Percentiles rank a stretch among this genome's conserved stretches.
phyloP scores from a whole-genome alignment of 768 basidiomycete species.

The Boletus bicolor region DNA sequence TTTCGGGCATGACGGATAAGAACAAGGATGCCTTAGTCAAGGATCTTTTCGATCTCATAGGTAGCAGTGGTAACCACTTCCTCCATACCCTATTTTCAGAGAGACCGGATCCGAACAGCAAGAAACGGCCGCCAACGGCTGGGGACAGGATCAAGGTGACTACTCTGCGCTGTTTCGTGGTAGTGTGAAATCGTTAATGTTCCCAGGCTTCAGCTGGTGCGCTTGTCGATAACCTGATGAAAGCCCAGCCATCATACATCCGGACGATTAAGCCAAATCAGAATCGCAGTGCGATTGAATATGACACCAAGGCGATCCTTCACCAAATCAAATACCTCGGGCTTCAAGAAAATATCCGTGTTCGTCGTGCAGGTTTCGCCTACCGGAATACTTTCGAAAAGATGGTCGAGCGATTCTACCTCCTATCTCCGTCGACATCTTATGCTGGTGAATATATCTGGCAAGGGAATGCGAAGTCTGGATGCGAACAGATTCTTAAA shows the following conservation, averaged over 20 bases:
- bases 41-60: conserved; percentile 88
- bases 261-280: conserved; percentile 99
- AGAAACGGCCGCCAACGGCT: conserved; percentile 96
- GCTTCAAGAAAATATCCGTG: conserved; percentile 96
- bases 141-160: conserved; percentile 94
- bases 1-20: conserved; percentile 98
- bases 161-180: not conserved
- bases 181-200: not conserved
- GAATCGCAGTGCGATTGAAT: conserved; percentile 89
- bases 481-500: conserved; percentile 87
- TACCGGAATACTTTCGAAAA: conserved; percentile 98
- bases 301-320: conserved; percentile 90
- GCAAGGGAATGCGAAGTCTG: conserved; percentile 86
- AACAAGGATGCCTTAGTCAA: conserved; percentile 98
- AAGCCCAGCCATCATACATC: conserved; percentile 95
- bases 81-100: conserved; percentile 89
- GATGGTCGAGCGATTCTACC: conserved; percentile 98
- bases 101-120: conserved; percentile 91
- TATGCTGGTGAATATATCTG: conserved; percentile 99
- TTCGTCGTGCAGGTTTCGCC: conserved; percentile 95
- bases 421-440: conserved; percentile 90
- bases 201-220: conserved; percentile 85
- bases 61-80: conserved; percentile 77
- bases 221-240: conserved; percentile 96
- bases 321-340: conserved; percentile 99